Conservation (phyloP, 1,139 yeast species). For the Geotrichum restrictum region DNA sequence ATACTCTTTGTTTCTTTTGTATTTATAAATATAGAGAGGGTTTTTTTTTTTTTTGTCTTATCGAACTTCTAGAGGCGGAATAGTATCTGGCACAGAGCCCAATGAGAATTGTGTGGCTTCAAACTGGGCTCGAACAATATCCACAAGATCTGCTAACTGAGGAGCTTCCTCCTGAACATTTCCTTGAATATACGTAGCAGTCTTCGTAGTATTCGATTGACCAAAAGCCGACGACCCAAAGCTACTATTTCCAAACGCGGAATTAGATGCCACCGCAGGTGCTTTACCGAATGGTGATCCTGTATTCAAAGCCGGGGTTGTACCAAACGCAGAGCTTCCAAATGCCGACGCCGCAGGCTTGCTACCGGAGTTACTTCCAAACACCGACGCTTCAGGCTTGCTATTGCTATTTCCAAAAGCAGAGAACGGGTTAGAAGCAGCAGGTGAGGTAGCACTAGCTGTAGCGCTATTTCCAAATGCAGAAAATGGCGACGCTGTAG, state of each 20-base stretch:
- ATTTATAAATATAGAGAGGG: too few species aligned
- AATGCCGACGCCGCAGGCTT: constrained; percentile 23
- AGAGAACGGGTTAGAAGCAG: not conserved
- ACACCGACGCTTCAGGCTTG: constrained; percentile 14
- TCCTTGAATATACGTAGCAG: constrained; percentile 37
- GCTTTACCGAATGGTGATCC: constrained; percentile 26
- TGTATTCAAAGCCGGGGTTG: constrained; percentile 1
- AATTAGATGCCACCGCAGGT: constrained; percentile 24
- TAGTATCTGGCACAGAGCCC: constrained; percentile 72
- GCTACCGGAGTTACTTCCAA: not conserved
- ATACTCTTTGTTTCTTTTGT: too few species aligned
- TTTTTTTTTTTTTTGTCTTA: constrained; percentile 24
- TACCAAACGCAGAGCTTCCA: constrained; percentile 21
- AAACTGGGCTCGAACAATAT: constrained; percentile 49
- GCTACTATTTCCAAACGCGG: constrained; percentile 23
- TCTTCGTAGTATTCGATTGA: constrained; percentile 18
- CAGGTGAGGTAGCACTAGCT: not conserved
- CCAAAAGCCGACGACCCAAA: constrained; percentile 7
- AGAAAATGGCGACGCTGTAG: constrained; percentile 8
- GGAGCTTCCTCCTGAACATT: constrained; percentile 37
- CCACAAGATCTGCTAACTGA: constrained; percentile 42
- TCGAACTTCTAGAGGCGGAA: constrained; percentile 62
- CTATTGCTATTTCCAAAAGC: not conserved
- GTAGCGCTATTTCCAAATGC: constrained; percentile 6
- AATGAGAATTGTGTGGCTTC: constrained; percentile 49